Conservation (phyloP, 371 early-diverging fungal genomes). For the Blakeslea trispora region DNA sequence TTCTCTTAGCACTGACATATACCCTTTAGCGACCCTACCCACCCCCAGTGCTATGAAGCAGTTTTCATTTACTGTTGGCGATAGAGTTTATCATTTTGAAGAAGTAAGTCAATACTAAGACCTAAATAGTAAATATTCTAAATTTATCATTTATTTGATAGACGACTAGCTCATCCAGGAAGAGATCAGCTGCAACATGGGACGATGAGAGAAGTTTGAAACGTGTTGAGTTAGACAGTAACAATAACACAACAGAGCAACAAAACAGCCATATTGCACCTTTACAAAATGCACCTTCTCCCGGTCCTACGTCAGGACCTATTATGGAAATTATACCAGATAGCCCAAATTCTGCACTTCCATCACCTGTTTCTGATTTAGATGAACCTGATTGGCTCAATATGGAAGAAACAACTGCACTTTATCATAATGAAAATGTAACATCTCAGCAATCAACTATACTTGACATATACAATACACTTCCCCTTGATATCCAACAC, state of each 20-base stretch:
- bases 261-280: constrained; percentile 5
- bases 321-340: constrained; percentile 20
- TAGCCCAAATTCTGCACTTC: constrained; percentile 40
- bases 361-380: constrained; percentile 34
- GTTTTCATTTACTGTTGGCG: constrained; percentile 20
- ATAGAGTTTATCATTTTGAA: constrained; percentile 19
- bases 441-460: no score
- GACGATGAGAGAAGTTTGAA: constrained; percentile 28
- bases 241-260: constrained; percentile 3
- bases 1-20: constrained; percentile 19
- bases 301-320: constrained; percentile 15
- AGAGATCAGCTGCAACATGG: constrained; percentile 29
- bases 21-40: constrained; percentile 22
- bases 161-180: constrained; percentile 13
- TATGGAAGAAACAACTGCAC: constrained; percentile 6
- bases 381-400: constrained; percentile 8
- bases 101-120: constrained; percentile 13
- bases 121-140: constrained; percentile 9
- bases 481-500: constrained; percentile 34
- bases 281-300: constrained; percentile 8
- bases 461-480: constrained; percentile 34
- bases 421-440: constrained; percentile 11
- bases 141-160: background rate
- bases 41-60: constrained; percentile 18
- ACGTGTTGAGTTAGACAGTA: constrained; percentile 21